Conservation (phyloP, 257 asterid species). For the Coffea eugenioides region DNA sequence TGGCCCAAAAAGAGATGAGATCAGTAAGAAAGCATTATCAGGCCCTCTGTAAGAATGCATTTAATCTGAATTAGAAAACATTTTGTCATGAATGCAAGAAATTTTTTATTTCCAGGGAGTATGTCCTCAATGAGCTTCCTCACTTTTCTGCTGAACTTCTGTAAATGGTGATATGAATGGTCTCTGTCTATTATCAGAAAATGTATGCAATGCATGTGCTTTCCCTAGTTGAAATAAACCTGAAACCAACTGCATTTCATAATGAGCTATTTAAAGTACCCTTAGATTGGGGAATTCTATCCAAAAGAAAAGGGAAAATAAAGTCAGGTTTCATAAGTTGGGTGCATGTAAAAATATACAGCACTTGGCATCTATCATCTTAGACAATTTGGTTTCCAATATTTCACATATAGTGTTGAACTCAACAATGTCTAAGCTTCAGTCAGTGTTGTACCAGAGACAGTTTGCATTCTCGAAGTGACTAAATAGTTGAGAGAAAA, state of each 20-base stretch:
- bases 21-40: not conserved
- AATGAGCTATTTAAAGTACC: not conserved
- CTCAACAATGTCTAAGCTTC: not conserved
- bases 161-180: not conserved
- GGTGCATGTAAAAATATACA: not conserved
- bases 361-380: not conserved
- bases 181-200: no score
- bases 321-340: not conserved
- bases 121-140: not conserved
- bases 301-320: not conserved
- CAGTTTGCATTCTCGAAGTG: not conserved
- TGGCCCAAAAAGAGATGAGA: not conserved
- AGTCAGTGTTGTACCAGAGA: not conserved
- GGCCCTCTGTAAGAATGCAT: not conserved
- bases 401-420: not conserved
- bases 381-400: not conserved
- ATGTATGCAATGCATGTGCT: not conserved
- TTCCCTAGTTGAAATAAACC: not conserved
- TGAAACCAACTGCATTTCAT: no score
- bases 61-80: not conserved
- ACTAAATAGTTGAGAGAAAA: not conserved
- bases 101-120: not conserved
- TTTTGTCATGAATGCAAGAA: not conserved
- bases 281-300: not conserved
- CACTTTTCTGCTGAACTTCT: not conserved